phyloP scores from a whole-genome alignment of 177 flowering plant genomes.

The Vitis hybrid region DNA sequence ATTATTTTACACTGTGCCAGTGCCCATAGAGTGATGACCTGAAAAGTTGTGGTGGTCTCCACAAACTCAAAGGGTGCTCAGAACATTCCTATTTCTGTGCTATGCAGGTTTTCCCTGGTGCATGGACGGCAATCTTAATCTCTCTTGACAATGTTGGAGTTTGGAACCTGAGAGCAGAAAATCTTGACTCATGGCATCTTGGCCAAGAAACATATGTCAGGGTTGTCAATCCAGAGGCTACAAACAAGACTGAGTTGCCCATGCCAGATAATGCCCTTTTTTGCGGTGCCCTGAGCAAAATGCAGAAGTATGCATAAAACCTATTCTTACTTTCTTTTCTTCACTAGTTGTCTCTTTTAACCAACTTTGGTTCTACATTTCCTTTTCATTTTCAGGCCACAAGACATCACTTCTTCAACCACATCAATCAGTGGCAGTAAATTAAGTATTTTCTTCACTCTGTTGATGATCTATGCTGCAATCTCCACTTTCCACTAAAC shows the following conservation, averaged over 20 bases:
- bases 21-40: too few species aligned
- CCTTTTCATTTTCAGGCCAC: conserved; percentile 47
- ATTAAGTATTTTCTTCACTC: conserved; percentile 20
- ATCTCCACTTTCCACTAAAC: conserved; percentile 28
- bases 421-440: conserved; percentile 18
- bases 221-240: conserved; percentile 76
- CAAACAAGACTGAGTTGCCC: conserved; percentile 75
- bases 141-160: conserved; percentile 95
- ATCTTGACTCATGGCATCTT: conserved; percentile 91
- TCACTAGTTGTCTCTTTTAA: too few species aligned
- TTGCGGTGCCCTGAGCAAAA: conserved; percentile 65
- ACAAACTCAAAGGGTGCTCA: too few species aligned
- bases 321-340: neutral
- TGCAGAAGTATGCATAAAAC: conserved; percentile 62
- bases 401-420: conserved; percentile 36
- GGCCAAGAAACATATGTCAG: conserved; percentile 89
- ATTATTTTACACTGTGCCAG: too few species aligned
- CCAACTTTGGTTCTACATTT: neutral
- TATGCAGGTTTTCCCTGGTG: conserved; percentile 87
- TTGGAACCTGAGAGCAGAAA: conserved; percentile 93
- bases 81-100: conserved; percentile 7
- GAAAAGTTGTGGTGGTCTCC: too few species aligned
- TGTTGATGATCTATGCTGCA: conserved; percentile 36
- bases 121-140: conserved; percentile 89
- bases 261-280: conserved; percentile 76